A percentile compares a stretch with the other conserved stretches of the same genome.
These are phyloP conservation scores for Leccinum fallax DNA, from an alignment of 1,284 basidiomycete species.

Conservation along the genomic window DNA sequence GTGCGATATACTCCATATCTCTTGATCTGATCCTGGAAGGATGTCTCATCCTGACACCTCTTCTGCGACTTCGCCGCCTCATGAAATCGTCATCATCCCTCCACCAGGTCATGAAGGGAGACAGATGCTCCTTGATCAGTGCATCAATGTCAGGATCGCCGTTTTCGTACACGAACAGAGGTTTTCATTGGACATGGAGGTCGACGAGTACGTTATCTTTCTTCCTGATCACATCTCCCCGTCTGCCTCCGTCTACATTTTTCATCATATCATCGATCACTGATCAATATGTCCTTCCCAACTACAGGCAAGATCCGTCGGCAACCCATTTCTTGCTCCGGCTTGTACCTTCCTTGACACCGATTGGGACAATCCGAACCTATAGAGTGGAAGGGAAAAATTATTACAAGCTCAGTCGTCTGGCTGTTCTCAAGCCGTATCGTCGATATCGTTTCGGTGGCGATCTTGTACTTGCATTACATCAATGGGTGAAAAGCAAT, in stretches of 20 bases:
- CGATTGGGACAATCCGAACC: conserved; percentile 64
- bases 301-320: conserved; percentile 54
- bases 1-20: conserved; percentile 9
- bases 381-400: conserved; percentile 30
- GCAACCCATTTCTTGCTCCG: conserved; percentile 73
- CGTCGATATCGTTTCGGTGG: conserved; percentile 64
- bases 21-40: background rate
- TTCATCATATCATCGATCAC: conserved; percentile 4
- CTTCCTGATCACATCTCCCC: conserved; percentile 5
- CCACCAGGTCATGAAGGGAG: conserved; percentile 39
- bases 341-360: conserved; percentile 55
- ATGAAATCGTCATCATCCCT: conserved; percentile 57
- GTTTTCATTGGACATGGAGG: conserved; percentile 70
- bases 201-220: conserved; percentile 60
- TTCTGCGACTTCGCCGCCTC: conserved; percentile 36
- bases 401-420: conserved; percentile 70
- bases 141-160: conserved; percentile 61
- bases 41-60: conserved; percentile 25
- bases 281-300: conserved; percentile 11
- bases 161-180: conserved; percentile 57
- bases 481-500: conserved; percentile 55
- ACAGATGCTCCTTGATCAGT: conserved; percentile 50
- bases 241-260: conserved; percentile 4
- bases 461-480: conserved; percentile 60
- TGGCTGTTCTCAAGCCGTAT: conserved; percentile 67